Conservation (phyloP, 108 stramenopile genomes). For the Nannochloropsis oceanica region DNA sequence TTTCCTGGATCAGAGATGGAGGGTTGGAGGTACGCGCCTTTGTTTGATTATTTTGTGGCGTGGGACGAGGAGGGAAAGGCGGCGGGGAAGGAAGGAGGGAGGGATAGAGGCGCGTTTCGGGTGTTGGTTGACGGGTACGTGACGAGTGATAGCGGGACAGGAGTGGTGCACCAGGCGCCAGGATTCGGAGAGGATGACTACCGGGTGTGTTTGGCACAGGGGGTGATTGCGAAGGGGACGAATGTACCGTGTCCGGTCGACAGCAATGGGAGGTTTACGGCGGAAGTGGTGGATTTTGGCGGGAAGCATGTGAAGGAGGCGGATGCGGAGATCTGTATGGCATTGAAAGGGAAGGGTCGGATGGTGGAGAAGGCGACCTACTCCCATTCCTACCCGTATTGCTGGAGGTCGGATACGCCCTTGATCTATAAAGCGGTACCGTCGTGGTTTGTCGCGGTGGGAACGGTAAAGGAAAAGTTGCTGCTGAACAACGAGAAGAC, state of each 20-base stretch:
- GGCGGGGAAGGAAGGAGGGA: neutral
- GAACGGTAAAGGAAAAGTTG: slow-evolving; percentile 76
- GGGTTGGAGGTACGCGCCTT: slow-evolving; percentile 72
- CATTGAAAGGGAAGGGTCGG: slow-evolving; percentile 66
- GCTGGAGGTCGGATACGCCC: slow-evolving; percentile 98
- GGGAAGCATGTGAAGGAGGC: slow-evolving; percentile 88
- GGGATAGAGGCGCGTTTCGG: slow-evolving; percentile 50
- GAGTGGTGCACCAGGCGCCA: slow-evolving; percentile 98
- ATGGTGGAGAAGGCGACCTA: slow-evolving; percentile 77
- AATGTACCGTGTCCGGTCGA: slow-evolving; percentile 87
- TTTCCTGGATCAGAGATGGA: slow-evolving; percentile 68
- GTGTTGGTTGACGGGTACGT: slow-evolving; percentile 85
- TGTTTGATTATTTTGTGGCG: slow-evolving; percentile 72
- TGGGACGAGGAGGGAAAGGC: slow-evolving; percentile 7
- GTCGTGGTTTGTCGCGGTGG: slow-evolving; percentile 97
- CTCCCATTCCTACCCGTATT: slow-evolving; percentile 94
- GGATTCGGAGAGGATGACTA: slow-evolving; percentile 99
- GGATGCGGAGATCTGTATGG: slow-evolving; percentile 68
- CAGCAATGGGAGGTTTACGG: slow-evolving; percentile 76
- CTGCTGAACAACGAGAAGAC: slow-evolving; percentile 87
- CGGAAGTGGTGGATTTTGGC: slow-evolving; percentile 55
- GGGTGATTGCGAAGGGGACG: slow-evolving; percentile 71
- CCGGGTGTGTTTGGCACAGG: slow-evolving; percentile 87
- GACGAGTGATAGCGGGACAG: slow-evolving; percentile 95
- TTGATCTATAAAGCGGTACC: slow-evolving; percentile 99